Percentiles rank a stretch among this genome's conserved stretches.
phyloP scores from a whole-genome alignment of 257 asterid genomes.

The Lavandula angustifolia region DNA sequence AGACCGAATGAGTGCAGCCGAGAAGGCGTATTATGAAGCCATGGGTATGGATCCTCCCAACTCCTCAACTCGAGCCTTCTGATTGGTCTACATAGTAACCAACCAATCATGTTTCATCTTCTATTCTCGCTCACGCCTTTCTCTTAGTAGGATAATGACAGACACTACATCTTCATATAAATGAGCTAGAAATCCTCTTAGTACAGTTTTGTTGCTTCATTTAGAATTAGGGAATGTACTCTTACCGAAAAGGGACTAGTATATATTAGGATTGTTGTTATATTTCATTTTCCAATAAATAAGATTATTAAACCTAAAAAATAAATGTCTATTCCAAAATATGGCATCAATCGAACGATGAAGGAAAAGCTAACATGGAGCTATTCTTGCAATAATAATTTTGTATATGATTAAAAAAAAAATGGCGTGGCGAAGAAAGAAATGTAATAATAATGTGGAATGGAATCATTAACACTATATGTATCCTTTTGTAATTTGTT shows the following conservation, averaged over 20 bases:
- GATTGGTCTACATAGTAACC: conserved; percentile 13
- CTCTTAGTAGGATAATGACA: no score
- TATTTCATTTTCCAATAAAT: no score
- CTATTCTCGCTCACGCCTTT: neutral
- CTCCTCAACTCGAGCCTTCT: conserved; percentile 40
- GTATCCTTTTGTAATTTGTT: conserved; percentile 71
- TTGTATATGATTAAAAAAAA: neutral
- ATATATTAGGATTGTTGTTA: no score
- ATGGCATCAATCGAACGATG: neutral
- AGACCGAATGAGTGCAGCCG: conserved; percentile 71
- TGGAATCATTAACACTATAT: conserved; percentile 37
- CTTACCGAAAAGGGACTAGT: no score
- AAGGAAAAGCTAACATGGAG: neutral
- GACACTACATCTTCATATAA: conserved; percentile 1
- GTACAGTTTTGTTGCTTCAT: neutral
- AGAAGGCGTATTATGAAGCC: conserved; percentile 60
- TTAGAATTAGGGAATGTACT: no score
- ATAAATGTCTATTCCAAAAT: neutral
- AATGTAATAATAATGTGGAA: neutral
- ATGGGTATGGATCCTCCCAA: conserved; percentile 71
- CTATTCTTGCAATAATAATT: neutral
- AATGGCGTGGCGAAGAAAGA: neutral
- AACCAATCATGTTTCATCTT: conserved; percentile 6
- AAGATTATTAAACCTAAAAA: neutral
- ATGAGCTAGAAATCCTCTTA: conserved; percentile 1